Percentiles rank a stretch among this genome's conserved stretches.
Conservation (phyloP, 345 rosid genomes). For the Sisymbrium irio region DNA sequence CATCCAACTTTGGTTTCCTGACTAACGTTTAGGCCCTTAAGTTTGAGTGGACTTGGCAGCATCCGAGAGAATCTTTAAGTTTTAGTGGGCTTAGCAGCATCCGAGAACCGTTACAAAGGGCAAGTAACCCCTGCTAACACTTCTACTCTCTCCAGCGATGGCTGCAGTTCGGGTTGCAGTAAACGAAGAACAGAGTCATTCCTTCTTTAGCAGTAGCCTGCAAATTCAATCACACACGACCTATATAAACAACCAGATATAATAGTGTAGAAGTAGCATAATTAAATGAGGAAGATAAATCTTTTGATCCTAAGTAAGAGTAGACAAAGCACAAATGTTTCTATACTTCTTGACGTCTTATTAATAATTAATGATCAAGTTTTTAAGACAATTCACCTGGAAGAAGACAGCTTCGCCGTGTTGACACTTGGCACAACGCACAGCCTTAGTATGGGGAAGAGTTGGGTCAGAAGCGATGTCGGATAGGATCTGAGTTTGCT, state of each 20-base stretch:
- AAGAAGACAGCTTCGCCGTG: constrained; percentile 79
- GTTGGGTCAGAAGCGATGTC: constrained; percentile 85
- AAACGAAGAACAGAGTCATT: constrained; percentile 88
- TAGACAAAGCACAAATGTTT: neutral
- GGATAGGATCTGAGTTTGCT: constrained; percentile 65
- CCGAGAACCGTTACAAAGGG: neutral
- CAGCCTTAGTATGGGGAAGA: constrained; percentile 78
- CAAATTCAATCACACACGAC: constrained; percentile 14
- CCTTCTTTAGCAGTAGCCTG: constrained; percentile 91
- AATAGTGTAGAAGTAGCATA: too few species aligned
- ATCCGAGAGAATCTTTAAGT: too few species aligned
- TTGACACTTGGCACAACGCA: constrained; percentile 49
- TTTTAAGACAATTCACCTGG: constrained; percentile 49
- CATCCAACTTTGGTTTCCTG: too few species aligned
- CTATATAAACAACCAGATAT: too few species aligned
- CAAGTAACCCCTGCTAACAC: neutral
- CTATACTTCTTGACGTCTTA: neutral
- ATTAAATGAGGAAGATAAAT: neutral
- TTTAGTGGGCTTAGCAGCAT: too few species aligned
- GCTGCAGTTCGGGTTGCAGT: constrained; percentile 85
- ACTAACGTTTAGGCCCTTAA: too few species aligned
- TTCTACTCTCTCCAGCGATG: constrained; percentile 76
- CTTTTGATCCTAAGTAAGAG: too few species aligned
- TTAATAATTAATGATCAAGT: neutral
- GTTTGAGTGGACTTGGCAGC: too few species aligned